Evolutionary conservation across 2,329 filamentous ascomycete species (phyloP).

Genomic region (Cadophora luteo-olivacea): DNA sequence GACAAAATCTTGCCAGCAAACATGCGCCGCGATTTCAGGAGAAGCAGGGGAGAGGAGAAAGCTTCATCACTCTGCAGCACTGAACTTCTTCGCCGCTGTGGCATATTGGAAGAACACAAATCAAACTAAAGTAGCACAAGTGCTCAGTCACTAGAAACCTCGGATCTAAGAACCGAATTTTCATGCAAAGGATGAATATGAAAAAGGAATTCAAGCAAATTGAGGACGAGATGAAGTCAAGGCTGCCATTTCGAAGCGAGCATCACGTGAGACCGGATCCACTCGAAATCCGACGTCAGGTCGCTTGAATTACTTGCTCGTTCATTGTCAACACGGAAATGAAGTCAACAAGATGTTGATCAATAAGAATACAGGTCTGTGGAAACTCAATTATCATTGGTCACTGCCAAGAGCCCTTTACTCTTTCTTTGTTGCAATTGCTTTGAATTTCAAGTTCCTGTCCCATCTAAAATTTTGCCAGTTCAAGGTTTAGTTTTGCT

Average conservation of each 20-base stretch:
- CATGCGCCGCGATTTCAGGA: no score
- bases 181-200: no score
- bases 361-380: constrained; percentile 44
- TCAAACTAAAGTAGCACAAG: no score
- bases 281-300: background rate
- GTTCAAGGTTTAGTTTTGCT: background rate
- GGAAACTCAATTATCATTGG: background rate
- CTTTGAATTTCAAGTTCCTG: background rate
- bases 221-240: background rate
- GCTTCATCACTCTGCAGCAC: no score
- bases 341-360: constrained; percentile 41
- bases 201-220: background rate
- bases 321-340: background rate
- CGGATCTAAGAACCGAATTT: no score
- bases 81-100: no score
- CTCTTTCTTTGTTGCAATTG: background rate
- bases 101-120: no score
- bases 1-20: no score
- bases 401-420: no score
- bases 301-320: background rate
- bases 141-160: no score
- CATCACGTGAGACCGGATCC: constrained; percentile 3
- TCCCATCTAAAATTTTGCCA: background rate
- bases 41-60: no score
- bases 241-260: background rate